Percentiles rank a stretch among this genome's conserved stretches.
These are phyloP conservation scores for Calonectria leucothoes DNA, from an alignment of 2,329 filamentous ascomycete species.

Conservation along the genomic window DNA sequence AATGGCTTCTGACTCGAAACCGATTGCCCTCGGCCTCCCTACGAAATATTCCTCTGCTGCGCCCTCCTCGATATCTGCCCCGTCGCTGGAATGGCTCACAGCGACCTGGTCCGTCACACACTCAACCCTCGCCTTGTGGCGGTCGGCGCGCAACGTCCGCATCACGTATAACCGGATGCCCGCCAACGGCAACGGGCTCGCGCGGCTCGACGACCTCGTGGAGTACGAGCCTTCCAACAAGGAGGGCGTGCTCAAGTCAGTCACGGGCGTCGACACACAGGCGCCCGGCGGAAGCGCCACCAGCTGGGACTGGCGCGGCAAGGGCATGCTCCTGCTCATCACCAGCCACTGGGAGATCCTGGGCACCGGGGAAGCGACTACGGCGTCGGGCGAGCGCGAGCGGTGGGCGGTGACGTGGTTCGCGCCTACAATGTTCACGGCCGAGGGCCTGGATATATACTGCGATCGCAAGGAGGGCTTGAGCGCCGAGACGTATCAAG, in stretches of 20 bases:
- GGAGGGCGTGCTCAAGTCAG: constrained; percentile 64
- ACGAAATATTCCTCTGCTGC: constrained; percentile 59
- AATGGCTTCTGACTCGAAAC: constrained; percentile 29
- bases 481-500: constrained; percentile 64
- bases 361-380: constrained; percentile 72
- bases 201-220: constrained; percentile 77
- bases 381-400: constrained; percentile 56
- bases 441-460: constrained; percentile 85
- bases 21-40: constrained; percentile 51
- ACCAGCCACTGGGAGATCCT: constrained; percentile 84
- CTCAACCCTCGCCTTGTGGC: constrained; percentile 85
- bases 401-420: constrained; percentile 89
- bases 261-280: constrained; percentile 73
- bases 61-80: constrained; percentile 49
- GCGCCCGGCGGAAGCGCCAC: constrained; percentile 38
- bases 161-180: constrained; percentile 77
- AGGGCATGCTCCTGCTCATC: constrained; percentile 78
- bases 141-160: constrained; percentile 79
- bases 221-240: constrained; percentile 70
- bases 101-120: constrained; percentile 81
- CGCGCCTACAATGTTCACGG: constrained; percentile 84
- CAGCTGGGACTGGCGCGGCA: constrained; percentile 83
- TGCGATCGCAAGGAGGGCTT: constrained; percentile 71
- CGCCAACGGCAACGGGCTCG: constrained; percentile 49
- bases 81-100: constrained; percentile 69